Evolutionary conservation across 23 red algal genomes (phyloP).

Genomic region (Pyropia yezoensis): DNA sequence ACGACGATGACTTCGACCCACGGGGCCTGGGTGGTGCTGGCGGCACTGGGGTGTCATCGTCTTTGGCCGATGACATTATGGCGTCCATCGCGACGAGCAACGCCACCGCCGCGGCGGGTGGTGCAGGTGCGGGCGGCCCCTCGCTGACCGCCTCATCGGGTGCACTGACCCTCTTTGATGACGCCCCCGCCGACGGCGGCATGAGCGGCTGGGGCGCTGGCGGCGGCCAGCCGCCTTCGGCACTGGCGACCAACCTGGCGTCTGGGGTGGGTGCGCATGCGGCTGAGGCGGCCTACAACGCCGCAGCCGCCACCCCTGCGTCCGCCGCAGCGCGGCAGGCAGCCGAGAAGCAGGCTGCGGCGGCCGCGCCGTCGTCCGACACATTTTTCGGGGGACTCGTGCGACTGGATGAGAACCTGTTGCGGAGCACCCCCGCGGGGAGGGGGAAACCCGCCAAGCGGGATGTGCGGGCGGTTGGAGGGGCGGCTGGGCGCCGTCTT

Average conservation of each 20-base stretch:
- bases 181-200: slow-evolving; percentile 13
- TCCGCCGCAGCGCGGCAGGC: no score
- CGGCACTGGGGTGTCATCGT: not conserved
- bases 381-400: no score
- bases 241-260: no score
- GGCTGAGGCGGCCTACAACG: no score
- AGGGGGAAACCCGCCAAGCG: not conserved
- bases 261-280: no score
- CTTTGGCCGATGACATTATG: slow-evolving; percentile 9
- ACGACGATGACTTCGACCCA: slow-evolving; percentile 60
- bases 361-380: no score
- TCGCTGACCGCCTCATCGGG: slow-evolving; percentile 1
- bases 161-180: slow-evolving; percentile 3
- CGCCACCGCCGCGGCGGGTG: slow-evolving; percentile 10
- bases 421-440: not conserved
- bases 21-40: slow-evolving; percentile 7
- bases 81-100: slow-evolving; percentile 5
- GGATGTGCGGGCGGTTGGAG: not conserved
- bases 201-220: slow-evolving; percentile 15
- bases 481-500: not conserved
- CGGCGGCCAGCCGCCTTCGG: no score
- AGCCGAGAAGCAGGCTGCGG: no score
- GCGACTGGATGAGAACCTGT: no score
- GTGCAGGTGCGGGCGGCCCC: slow-evolving; percentile 5
- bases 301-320: no score